A percentile compares a stretch with the other conserved stretches of the same genome.
phyloP scores from a whole-genome alignment of 805 yeast genomes.

The Zygoascus ofunaensis region DNA sequence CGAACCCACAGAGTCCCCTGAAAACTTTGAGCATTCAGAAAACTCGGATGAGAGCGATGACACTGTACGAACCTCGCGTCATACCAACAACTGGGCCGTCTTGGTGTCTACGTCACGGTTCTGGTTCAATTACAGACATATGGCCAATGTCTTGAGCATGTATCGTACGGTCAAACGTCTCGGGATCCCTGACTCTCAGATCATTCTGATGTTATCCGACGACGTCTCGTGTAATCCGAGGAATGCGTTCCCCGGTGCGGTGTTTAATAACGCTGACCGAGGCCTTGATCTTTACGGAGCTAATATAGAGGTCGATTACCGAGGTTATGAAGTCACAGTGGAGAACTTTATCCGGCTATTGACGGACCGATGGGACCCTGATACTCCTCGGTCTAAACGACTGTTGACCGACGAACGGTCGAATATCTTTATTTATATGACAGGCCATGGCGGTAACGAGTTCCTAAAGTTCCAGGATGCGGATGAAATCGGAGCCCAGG shows the following conservation, averaged over 20 bases:
- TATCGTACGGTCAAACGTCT: slow-evolving; percentile 91
- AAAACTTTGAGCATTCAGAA: too few species aligned
- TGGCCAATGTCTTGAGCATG: slow-evolving; percentile 91
- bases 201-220: slow-evolving; percentile 90
- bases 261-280: slow-evolving; percentile 87
- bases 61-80: slow-evolving; percentile 15
- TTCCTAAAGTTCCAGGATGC: slow-evolving; percentile 97
- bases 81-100: slow-evolving; percentile 47
- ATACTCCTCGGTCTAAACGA: slow-evolving; percentile 87
- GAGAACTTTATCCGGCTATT: slow-evolving; percentile 87
- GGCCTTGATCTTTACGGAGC: slow-evolving; percentile 91
- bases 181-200: slow-evolving; percentile 97
- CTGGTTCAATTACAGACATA: slow-evolving; percentile 97
- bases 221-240: slow-evolving; percentile 96
- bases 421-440: slow-evolving; percentile 86
- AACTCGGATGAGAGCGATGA: too few species aligned
- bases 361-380: slow-evolving; percentile 93
- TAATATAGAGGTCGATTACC: slow-evolving; percentile 87
- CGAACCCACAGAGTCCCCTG: too few species aligned
- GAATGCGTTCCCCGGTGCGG: slow-evolving; percentile 92
- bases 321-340: slow-evolving; percentile 97
- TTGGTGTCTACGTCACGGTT: slow-evolving; percentile 91
- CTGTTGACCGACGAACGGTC: slow-evolving; percentile 88
- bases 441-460: slow-evolving; percentile 99
- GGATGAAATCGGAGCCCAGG: slow-evolving; percentile 91